These are phyloP conservation scores for Mycena rosella DNA, from an alignment of 768 basidiomycete species.

Conservation along the genomic window DNA sequence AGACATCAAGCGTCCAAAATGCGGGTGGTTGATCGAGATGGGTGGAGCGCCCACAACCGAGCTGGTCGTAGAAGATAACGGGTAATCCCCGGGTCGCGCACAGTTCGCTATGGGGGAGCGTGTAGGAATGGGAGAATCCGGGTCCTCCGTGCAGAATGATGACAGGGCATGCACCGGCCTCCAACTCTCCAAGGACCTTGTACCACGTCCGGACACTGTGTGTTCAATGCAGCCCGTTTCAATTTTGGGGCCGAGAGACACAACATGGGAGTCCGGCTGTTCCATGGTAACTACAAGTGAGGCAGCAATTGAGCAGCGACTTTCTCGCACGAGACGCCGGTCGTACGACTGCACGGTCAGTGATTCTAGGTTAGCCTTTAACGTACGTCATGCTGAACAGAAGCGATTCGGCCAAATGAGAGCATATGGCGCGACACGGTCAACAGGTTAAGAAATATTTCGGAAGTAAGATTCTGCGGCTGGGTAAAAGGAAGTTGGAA, in stretches of 20 bases:
- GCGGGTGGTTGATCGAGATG: constrained; percentile 57
- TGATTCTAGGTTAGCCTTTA: too few species aligned
- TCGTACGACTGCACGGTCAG: background rate
- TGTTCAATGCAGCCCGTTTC: constrained; percentile 33
- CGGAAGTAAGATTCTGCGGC: too few species aligned
- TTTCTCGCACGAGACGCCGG: too few species aligned
- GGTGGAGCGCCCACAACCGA: constrained; percentile 63
- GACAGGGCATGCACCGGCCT: constrained; percentile 46
- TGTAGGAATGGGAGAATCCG: constrained; percentile 38
- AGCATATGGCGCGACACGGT: too few species aligned
- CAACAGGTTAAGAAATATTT: too few species aligned
- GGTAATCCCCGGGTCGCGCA: constrained; percentile 46
- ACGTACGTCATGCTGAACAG: too few species aligned
- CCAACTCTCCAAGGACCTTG: constrained; percentile 55
- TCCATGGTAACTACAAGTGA: background rate
- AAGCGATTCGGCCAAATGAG: too few species aligned
- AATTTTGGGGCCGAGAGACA: background rate
- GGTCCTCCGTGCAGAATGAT: constrained; percentile 64
- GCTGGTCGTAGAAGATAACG: constrained; percentile 64
- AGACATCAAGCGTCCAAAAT: constrained; percentile 62
- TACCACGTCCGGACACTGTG: constrained; percentile 59
- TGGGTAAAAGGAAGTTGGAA: too few species aligned
- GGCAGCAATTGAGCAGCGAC: background rate
- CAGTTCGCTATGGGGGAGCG: constrained; percentile 22
- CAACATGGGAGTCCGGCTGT: background rate